Evolutionary conservation across 352 stramenopile species (phyloP), one percentile per base, ranked within the genome.

Genomic region (Phytophthora macrochlamydospora): DNA sequence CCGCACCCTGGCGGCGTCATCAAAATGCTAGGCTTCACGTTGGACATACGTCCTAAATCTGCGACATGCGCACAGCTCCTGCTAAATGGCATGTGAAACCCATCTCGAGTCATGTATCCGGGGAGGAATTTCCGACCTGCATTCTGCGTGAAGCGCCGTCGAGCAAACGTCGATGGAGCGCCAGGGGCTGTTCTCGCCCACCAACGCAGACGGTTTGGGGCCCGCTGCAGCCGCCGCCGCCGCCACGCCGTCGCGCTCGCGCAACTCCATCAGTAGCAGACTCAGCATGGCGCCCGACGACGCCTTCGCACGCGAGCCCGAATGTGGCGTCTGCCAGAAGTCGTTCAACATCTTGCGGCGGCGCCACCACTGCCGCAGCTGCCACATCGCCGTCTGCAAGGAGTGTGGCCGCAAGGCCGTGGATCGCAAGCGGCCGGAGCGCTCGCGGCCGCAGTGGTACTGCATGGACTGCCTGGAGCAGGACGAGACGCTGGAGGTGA

Each of bases 381-480:
- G 88, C 67, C 85, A 93, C 73, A 81, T 94, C 59, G 85, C 87
- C 4, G 73, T 95, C 3, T 95, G 87, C 59, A 95, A 94, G 64
- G 85, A 94, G 50, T 95, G 87, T 56, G 86, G 85, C 0, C 69
- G 76, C 61, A 95, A 95, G 65, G 87, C 85, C 30, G 59, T 95
- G 28, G 84, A 93, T 72, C 66, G 77, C 31, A 78, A 77, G 43
- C 79, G 78, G n/a, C 55, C 68, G 7, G 85, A 89, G 43, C 74
- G 83, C 11, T 52, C 56, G 51, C 78, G 82, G 44, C 75, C 86
- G 56, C 87, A 95, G 59, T 95, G 87, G 87, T 91, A 92, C 73
- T 95, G 87, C 32, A 70, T 79, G 42, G 52, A 55, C 35, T 95
- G 87, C 45, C 73, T 95, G 14, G 79, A 91, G 28, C 67, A 72